These are phyloP conservation scores for Eremochloa ophiuroides DNA, from an alignment of 176 grass and related monocot genomes.

Conservation along the genomic window DNA sequence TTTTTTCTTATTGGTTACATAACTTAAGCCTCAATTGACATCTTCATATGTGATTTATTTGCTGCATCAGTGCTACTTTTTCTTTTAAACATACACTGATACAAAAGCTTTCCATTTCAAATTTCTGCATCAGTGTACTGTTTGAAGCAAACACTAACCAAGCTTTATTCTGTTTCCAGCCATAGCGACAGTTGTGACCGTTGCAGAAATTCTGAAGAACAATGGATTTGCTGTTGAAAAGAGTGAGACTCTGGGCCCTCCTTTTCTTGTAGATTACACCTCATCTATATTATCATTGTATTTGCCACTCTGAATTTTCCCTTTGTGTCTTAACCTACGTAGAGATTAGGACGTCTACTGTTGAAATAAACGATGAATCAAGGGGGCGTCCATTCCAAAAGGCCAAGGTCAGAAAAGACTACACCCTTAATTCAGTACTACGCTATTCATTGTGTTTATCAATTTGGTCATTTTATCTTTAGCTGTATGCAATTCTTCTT, in stretches of 20 bases:
- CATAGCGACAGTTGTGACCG: conserved; percentile 81
- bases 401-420: conserved; percentile 58
- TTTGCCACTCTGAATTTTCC: not conserved
- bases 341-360: conserved; percentile 85
- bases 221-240: conserved; percentile 82
- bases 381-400: conserved; percentile 72
- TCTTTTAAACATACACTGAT: not conserved
- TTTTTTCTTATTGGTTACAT: not conserved
- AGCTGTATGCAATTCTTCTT: not conserved
- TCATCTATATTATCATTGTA: not conserved
- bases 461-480: not conserved
- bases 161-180: conserved; percentile 47
- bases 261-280: not conserved
- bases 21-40: not conserved
- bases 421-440: not conserved
- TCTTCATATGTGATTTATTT: not conserved
- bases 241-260: conserved; percentile 40
- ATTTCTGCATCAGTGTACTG: not conserved
- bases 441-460: not conserved
- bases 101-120: not conserved
- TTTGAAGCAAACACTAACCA: not conserved
- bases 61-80: not conserved
- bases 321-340: not conserved
- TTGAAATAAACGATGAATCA: conserved; percentile 84
- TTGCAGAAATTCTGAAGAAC: conserved; percentile 90